Evolutionary conservation across 2,329 filamentous ascomycete genomes (phyloP), one percentile per base, ranked within the genome.

Genomic region (Fulvia fulva): DNA sequence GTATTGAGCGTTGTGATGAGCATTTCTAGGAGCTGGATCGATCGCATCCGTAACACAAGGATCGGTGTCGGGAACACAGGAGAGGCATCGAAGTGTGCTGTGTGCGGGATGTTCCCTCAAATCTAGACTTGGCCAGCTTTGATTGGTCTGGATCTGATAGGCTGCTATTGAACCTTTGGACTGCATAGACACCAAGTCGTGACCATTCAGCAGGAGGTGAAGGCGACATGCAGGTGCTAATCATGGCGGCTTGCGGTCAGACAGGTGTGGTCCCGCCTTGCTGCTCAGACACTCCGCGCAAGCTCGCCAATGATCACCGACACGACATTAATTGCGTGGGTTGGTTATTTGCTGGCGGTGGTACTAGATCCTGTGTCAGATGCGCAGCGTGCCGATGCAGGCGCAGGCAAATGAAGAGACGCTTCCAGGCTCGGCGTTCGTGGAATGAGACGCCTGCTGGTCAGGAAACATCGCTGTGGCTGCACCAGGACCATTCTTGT

Each of bases 351-450:
- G 58, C 58, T 60, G 50, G 54, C 51, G 45, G 62, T 62, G 21
- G 60, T 60, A 63, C 62, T 55, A 64, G 54, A 59, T 59, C 44
- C 56, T 57, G 62, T 62, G 62, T 60, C 62, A 60, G 62, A 58
- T 59, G 60, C 57, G 60, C 62, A 63, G 60, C 59, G 55, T 56
- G 59, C 55, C 59, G 57, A 54, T 55, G 59, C 59, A 59, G 57
- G 57, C 51, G 51, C 59, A 58, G 53, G 50, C 51, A 55, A 60
- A 58, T 60, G 49, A 56, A n/a, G 21, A 54, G 50, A 51, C 21
- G 37, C 55, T 55, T 50, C 59, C 59, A 55, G 53, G 53, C 55
- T 55, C 51, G 52, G 52, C 41, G 37, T 41, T 32, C 55, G 52
- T 52, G 55, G 55, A 59, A 55, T 52, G 57, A 43, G 41, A 58